Base-by-base conservation (phyloP, 2,329 filamentous ascomycete genomes). In the Sarocladium kiliense region DNA sequence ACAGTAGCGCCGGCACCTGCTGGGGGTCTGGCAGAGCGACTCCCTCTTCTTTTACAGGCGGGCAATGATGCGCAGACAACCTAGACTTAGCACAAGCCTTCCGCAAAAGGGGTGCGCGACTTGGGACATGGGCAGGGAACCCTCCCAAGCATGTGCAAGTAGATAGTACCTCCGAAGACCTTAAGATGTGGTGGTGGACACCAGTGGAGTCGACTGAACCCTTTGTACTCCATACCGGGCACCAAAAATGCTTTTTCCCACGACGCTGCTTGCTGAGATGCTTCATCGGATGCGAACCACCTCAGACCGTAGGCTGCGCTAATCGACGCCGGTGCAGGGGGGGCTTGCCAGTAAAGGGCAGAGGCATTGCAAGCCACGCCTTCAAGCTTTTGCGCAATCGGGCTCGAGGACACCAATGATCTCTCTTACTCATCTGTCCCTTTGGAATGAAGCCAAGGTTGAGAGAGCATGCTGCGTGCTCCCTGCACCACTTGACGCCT, bases 161-260 rank as follows among this genome's bases (percentile, higher is more conserved):
- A 47, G 44, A 27, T 26, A 30, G 44, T 47, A 47, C 44, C 25
- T 47, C 44, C 14, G 44, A 30, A 11, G 16, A 5, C 18, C 44
- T 23, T 23, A 25, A 47, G 44, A 27, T 26, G 25, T 47, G 23
- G 44, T n/a, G 21, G 44, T 47, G 44, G 44, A 14, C 21, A 12
- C 12, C 9, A 11, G 44, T 47, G 44, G 44, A 30, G 23, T 12
- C 44, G 11, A 27, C 3, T 11, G 44, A 47, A 27, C 44, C 23
- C 44, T 27, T n/a, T 47, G 44, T 47, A 47, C 44, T 47, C 12
- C 23, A n/a, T 47, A 47, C 44, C 23, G 25, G 44, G n/a, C 44
- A 4, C 25, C 44, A 9, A 30, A 47, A n/a, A 27, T 47, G 23
- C 44, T 47, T 44, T 44, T 44, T 47, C 25, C n/a, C 16, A 47